A percentile compares a stretch with the other conserved stretches of the same genome.
phyloP scores from a whole-genome alignment of 495 filamentous ascomycete species.

The Neurospora tetrasperma region DNA sequence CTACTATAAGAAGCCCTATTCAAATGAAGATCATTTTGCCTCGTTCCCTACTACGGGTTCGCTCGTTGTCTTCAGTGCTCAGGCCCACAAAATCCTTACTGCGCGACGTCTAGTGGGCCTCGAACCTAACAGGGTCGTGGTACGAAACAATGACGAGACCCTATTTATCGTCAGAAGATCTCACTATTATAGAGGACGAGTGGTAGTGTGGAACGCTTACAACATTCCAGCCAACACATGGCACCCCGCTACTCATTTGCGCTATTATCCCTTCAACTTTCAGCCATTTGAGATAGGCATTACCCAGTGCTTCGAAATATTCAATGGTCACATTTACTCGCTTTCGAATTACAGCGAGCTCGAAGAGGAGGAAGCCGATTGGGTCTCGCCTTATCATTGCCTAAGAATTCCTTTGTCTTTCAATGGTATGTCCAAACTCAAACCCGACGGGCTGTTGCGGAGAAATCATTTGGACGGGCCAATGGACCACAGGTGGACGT shows the following conservation, averaged over 20 bases:
- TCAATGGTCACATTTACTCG: slow-evolving; percentile 58
- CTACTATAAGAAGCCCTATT: slow-evolving; percentile 13
- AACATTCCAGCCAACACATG: slow-evolving; percentile 30
- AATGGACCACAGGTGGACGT: slow-evolving; percentile 68
- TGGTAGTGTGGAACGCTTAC: slow-evolving; percentile 24
- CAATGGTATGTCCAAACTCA: slow-evolving; percentile 23
- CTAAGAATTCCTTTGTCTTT: slow-evolving; percentile 45
- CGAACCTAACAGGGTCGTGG: slow-evolving; percentile 48
- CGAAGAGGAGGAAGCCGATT: slow-evolving; percentile 55
- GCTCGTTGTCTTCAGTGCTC: slow-evolving; percentile 52
- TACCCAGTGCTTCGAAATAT: slow-evolving; percentile 62
- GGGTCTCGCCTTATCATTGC: slow-evolving; percentile 63
- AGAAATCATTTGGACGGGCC: slow-evolving; percentile 62
- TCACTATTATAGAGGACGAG: background rate
- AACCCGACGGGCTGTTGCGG: slow-evolving; percentile 45
- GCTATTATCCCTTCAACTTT: slow-evolving; percentile 40
- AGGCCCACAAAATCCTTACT: slow-evolving; percentile 29
- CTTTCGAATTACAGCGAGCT: slow-evolving; percentile 57
- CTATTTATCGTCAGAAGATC: slow-evolving; percentile 32
- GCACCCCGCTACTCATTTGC: slow-evolving; percentile 18
- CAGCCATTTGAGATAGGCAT: slow-evolving; percentile 56
- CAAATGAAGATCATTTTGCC: background rate
- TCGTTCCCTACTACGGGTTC: slow-evolving; percentile 29
- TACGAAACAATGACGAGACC: slow-evolving; percentile 53
- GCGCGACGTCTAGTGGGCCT: slow-evolving; percentile 27